Evolutionary conservation across 2,329 filamentous ascomycete genomes (phyloP).

Genomic region (Verticillium tricorpus): DNA sequence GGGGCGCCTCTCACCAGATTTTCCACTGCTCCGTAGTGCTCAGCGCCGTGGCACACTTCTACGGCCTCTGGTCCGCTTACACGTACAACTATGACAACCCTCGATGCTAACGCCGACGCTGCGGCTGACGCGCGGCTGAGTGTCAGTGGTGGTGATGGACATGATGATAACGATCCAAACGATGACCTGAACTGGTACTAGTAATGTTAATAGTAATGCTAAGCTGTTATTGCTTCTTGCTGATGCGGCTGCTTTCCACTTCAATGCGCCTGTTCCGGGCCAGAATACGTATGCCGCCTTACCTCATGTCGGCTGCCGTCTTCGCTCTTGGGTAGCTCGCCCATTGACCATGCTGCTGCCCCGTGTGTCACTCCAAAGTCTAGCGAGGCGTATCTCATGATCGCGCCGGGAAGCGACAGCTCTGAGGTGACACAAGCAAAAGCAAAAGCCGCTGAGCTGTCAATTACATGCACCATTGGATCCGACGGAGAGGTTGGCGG

Average conservation of each 20-base stretch:
- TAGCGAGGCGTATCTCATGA: not conserved
- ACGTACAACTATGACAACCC: slow-evolving; percentile 12
- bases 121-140: not conserved
- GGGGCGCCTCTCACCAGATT: slow-evolving; percentile 39
- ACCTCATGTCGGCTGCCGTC: not conserved
- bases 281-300: not conserved
- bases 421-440: not conserved
- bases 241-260: not conserved
- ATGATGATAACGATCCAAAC: not conserved
- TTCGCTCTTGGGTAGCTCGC: not conserved
- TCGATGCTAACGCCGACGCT: not conserved
- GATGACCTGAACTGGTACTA: not conserved
- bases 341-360: not conserved
- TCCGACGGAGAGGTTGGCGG: not conserved
- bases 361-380: not conserved
- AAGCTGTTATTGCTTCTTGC: not conserved
- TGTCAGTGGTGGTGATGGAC: not conserved
- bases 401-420: not conserved
- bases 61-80: slow-evolving; percentile 24
- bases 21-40: slow-evolving; percentile 41
- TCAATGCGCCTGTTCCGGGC: not conserved
- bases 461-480: not conserved
- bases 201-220: not conserved
- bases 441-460: not conserved
- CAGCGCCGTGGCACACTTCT: slow-evolving; percentile 32